These are phyloP conservation scores for Magnaporthiopsis poae DNA, from an alignment of 2,329 filamentous ascomycete genomes.

Conservation along the genomic window DNA sequence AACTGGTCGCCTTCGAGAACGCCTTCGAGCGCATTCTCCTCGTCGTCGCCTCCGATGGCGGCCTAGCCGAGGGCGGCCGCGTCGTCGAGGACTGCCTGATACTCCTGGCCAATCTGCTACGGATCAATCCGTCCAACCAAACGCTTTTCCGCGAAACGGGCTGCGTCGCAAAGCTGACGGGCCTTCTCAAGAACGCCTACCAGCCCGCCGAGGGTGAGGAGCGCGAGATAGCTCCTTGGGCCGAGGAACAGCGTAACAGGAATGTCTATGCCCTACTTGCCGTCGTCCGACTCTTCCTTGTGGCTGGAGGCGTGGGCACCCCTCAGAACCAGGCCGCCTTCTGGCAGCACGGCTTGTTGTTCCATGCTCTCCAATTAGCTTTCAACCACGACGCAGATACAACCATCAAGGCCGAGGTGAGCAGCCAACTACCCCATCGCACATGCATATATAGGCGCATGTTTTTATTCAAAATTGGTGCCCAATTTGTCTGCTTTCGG, in stretches of 20 bases:
- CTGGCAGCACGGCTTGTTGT: constrained; percentile 70
- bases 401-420: constrained; percentile 71
- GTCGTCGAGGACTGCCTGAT: constrained; percentile 89
- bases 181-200: constrained; percentile 54
- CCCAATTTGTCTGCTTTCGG: neutral
- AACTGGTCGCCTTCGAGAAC: constrained; percentile 89
- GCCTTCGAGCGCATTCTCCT: constrained; percentile 79
- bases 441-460: neutral
- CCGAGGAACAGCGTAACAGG: constrained; percentile 68
- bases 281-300: constrained; percentile 76
- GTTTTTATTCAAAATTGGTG: neutral
- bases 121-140: constrained; percentile 83
- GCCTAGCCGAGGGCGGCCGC: constrained; percentile 70
- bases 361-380: constrained; percentile 69
- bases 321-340: constrained; percentile 76
- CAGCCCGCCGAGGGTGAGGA: constrained; percentile 39
- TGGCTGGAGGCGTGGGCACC: constrained; percentile 69
- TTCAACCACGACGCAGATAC: constrained; percentile 65
- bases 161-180: constrained; percentile 62
- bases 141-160: constrained; percentile 87
- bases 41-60: constrained; percentile 74
- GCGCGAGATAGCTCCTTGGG: constrained; percentile 61
- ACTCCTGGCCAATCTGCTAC: constrained; percentile 77
- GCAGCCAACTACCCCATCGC: constrained; percentile 9
- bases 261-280: constrained; percentile 86